Evolutionary conservation across 1,284 basidiomycete species (phyloP), one percentile per base, ranked within the genome.

Genomic region (Mixia osmundae): DNA sequence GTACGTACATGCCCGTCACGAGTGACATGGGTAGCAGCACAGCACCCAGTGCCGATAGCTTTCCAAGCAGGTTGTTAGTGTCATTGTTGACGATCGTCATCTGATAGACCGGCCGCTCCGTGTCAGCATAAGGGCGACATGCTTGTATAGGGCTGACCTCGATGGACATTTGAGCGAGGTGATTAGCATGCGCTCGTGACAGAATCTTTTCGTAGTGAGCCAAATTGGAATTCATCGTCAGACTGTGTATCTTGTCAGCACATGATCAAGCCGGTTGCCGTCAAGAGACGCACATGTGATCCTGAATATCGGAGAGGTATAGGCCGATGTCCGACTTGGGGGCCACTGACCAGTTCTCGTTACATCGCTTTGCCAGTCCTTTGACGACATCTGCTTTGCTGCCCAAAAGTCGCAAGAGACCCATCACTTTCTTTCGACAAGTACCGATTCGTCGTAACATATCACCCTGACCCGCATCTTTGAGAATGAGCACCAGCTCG

Each of bases 371-470:
- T 22, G 89, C 87, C 25, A 99, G 63, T 12, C 91, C 91, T 55
- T 97, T 99, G 44, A 99, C 91, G 43, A 99, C 91, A 54, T 99
- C 91, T 31, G 91, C 91, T 63, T 99, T 99, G 61, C 91, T 95
- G 25, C 91, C 91, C 89, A 99, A 95, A 36, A 97, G 61, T 5
- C 66, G 54, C 35, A 99, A 58, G 25, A 99, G 60, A 21, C 91
- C 91, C 91, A 99, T 97, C 50, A 99, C 91, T 60, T 99, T 99
- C 63, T 97, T 97, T 35, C 91, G 69, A 56, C 91, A 97, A 0
- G 83, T 94, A 29, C 91, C 91, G 50, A 97, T 99, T 36, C 28
- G 56, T 41, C 73, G 54, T 44, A 78, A 59, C 74, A 77, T 76
- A 57, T 78, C 74, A 44, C 66, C 72, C 54, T 76, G 74, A 53